Percentiles rank a stretch among this genome's conserved stretches.
Evolutionary conservation across 1,139 yeast genomes (phyloP).

Genomic region (Meyerozyma elateridarum): DNA sequence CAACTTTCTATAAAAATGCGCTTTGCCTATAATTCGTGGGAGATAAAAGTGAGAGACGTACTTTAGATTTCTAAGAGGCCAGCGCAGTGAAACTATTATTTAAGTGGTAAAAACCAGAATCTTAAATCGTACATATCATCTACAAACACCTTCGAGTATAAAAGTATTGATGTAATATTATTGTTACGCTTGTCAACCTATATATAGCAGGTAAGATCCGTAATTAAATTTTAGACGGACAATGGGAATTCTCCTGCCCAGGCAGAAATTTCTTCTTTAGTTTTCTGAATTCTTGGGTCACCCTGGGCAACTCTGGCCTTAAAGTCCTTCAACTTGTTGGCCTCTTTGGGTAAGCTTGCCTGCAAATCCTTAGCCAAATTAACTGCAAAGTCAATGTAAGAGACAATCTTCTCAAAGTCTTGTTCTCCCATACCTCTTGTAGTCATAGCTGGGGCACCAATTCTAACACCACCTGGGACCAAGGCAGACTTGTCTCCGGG

Average conservation of each 20-base stretch:
- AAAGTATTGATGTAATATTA: neutral
- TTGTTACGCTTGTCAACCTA: neutral
- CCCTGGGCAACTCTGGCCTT: conserved; percentile 72
- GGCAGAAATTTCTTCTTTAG: conserved; percentile 74
- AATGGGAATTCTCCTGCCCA: conserved; percentile 97
- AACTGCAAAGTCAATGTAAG: conserved; percentile 75
- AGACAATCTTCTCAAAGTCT: conserved; percentile 76
- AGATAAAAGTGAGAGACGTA: too few relatives aligned
- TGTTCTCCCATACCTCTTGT: conserved; percentile 83
- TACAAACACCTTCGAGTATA: neutral
- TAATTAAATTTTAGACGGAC: conserved; percentile 51
- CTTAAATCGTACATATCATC: too few relatives aligned
- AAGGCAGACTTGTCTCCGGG: conserved; percentile 95
- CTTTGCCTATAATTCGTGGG: too few relatives aligned
- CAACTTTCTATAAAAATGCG: too few relatives aligned
- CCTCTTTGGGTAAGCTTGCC: conserved; percentile 69
- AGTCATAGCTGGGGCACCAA: conserved; percentile 98
- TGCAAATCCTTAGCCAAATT: conserved; percentile 58
- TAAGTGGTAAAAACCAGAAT: too few relatives aligned
- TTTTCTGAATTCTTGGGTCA: conserved; percentile 54
- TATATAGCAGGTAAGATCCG: too few relatives aligned
- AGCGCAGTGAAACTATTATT: too few relatives aligned
- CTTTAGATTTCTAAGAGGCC: too few relatives aligned
- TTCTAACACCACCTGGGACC: conserved; percentile 93
- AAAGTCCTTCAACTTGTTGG: conserved; percentile 92